phyloP scores from a whole-genome alignment of 495 filamentous ascomycete species.

The Aspergillus wentii region DNA sequence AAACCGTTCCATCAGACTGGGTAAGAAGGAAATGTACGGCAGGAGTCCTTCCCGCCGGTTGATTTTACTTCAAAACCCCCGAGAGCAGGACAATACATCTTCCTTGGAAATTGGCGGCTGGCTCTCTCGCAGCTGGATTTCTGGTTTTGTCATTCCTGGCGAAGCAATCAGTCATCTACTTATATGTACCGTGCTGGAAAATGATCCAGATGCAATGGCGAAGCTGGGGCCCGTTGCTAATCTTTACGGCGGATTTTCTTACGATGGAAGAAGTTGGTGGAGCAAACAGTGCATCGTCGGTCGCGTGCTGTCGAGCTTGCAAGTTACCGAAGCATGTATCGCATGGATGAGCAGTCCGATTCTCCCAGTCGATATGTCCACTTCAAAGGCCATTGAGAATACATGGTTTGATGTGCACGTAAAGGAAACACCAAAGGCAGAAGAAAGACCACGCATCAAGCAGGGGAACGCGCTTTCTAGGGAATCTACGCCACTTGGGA shows the following conservation, averaged over 20 bases:
- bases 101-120: conserved; percentile 50
- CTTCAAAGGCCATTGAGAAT: conserved; percentile 34
- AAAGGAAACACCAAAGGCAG: conserved; percentile 19
- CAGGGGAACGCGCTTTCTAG: conserved; percentile 27
- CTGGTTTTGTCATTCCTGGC: conserved; percentile 74
- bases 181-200: conserved; percentile 74
- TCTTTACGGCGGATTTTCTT: conserved; percentile 75
- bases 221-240: conserved; percentile 64
- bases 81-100: conserved; percentile 7
- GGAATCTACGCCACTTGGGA: conserved; percentile 33
- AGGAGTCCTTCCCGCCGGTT: conserved; percentile 22
- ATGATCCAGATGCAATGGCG: conserved; percentile 59
- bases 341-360: conserved; percentile 67
- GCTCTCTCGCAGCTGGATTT: conserved; percentile 75
- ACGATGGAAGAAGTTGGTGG: conserved; percentile 70
- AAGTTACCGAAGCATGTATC: conserved; percentile 68
- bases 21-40: conserved; percentile 26
- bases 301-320: conserved; percentile 62
- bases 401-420: conserved; percentile 63
- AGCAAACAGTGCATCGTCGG: conserved; percentile 74
- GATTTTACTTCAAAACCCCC: conserved; percentile 19
- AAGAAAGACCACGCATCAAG: conserved; percentile 31
- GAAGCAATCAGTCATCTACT: conserved; percentile 69
- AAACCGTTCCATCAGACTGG: not conserved
- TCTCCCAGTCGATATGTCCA: conserved; percentile 32